Percentiles rank a stretch among this genome's conserved stretches.
phyloP scores from a whole-genome alignment of 116 monocot species.

The Zostera marina region DNA sequence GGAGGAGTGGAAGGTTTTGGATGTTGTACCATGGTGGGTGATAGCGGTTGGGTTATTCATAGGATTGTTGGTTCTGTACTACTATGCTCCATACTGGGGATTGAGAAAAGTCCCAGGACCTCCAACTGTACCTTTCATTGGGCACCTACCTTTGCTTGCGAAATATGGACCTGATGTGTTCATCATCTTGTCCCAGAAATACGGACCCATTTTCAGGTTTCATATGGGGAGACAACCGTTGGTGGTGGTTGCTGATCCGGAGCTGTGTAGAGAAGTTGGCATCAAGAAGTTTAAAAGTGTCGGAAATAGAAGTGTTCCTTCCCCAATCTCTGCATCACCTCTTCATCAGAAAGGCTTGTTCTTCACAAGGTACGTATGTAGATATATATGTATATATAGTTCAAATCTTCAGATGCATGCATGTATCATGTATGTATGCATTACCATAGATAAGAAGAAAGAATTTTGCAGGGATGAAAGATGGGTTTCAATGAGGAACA shows the following conservation, averaged over 20 bases:
- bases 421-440: too few relatives aligned
- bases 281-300: conserved; percentile 78
- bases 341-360: conserved; percentile 70
- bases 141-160: conserved; percentile 63
- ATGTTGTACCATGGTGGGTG: too few relatives aligned
- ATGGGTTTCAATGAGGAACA: conserved; percentile 62
- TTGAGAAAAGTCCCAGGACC: conserved; percentile 68
- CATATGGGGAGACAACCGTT: conserved; percentile 88
- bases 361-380: conserved; percentile 56
- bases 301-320: conserved; percentile 42
- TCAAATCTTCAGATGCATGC: too few relatives aligned
- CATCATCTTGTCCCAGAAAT: conserved; percentile 38
- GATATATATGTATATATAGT: too few relatives aligned
- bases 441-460: too few relatives aligned
- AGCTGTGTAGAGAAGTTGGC: conserved; percentile 70
- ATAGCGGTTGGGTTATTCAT: too few relatives aligned
- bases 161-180: conserved; percentile 70
- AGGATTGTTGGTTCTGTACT: conserved; percentile 10
- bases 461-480: conserved; percentile 36
- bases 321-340: conserved; percentile 44
- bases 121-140: conserved; percentile 36
- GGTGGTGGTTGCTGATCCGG: conserved; percentile 67
- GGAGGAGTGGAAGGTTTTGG: too few relatives aligned
- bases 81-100: conserved; percentile 56
- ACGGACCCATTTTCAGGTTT: conserved; percentile 88